Evolutionary conservation across 1,139 yeast genomes (phyloP), one percentile per base, ranked within the genome.

Genomic region (Candida sp.): DNA sequence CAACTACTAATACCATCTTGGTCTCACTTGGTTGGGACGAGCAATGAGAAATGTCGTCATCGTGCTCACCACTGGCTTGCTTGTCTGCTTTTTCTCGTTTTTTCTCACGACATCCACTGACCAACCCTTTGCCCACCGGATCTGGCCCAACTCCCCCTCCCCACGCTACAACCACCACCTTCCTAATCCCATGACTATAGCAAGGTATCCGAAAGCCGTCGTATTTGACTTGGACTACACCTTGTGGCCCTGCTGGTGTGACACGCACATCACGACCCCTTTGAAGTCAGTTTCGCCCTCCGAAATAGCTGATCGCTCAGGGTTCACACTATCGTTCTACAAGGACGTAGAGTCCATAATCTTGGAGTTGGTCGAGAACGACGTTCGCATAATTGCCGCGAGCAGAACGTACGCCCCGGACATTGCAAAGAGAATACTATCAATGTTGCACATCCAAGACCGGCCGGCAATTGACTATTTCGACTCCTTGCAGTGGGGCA

Each of bases 221-320:
- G 92, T 88, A 1, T 86, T 88, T 65, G 96, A 88, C 59, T 69
- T 88, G 43, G 96, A 88, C 64, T 88, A 85, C 61, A 88, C 96
- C 0, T 68, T 88, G 41, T 88, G 94, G 96, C 93, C 81, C 40
- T 73, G 88, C 67, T 80, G 78, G 88, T 81, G 76, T 56, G 78
- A 88, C 61, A 87, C 91, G 0, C 94, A 88, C 62, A 76, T 88
- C 12, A 67, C 74, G 2, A 72, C 83, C n/a, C 94, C 74, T 2
- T 44, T 69, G 5, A 63, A 59, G 52, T 58, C 66, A 34, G 55
- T 57, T 0, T 58, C 63, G 5, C 65, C 65, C 22, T 54, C 61
- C 6, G 57, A 59, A 23, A 63, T 73, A 4, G 61, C 63, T 2
- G 91, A 85, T 59, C 66, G 75, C 43, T 65, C 69, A 49, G 87